Evolutionary conservation across 345 rosid species (phyloP), one percentile per base, ranked within the genome.

Genomic region (Nasturtium officinale): DNA sequence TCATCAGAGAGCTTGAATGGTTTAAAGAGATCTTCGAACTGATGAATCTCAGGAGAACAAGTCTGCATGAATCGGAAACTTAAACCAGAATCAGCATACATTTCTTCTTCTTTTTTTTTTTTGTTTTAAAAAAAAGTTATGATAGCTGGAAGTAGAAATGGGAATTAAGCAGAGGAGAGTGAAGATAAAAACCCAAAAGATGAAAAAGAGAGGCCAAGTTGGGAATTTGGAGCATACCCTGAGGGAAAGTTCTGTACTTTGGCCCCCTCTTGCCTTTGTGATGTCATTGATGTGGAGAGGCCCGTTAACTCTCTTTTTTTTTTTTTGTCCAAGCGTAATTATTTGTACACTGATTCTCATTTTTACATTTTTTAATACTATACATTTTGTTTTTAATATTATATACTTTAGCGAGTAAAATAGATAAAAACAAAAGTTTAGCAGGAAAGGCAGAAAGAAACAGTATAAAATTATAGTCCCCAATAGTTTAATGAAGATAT

Each of bases 31-130:
- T 87, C 99, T 26, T 90, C 98, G 59, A 87, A 84, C 46, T 76
- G 97, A 66, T 80, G 87, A 77, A 77, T 75, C 48, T 93, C 96
- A 58, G 76, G 86, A 75, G 80, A 77, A 77, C 74, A 83, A 70
- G 59, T 81, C 76, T 84, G 96, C 86, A 86, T 64, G 76, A 84
- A 88, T 26, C 90, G 89, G 55, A 80, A 84, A 80, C 83, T 61
- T 4, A 85, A 45, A 11, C 85, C 90, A 11, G 89, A 74, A 61
- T 88, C 91, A 50, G 94, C 92, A 85, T 84, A 91, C 97, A 91
- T 94, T 89, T 53, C n/a, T 52, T 4, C 28, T 30, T 42, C 1
- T 23, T 23, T 7, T 37, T 30, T 10, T 12, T 21, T 12, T 5
- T 73, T 65, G 57, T 11, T 33, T 25, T n/a, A n/a, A 28, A 1